These are phyloP conservation scores for Apiotrichum sp. DNA, from an alignment of 1,284 basidiomycete species.

Conservation along the genomic window DNA sequence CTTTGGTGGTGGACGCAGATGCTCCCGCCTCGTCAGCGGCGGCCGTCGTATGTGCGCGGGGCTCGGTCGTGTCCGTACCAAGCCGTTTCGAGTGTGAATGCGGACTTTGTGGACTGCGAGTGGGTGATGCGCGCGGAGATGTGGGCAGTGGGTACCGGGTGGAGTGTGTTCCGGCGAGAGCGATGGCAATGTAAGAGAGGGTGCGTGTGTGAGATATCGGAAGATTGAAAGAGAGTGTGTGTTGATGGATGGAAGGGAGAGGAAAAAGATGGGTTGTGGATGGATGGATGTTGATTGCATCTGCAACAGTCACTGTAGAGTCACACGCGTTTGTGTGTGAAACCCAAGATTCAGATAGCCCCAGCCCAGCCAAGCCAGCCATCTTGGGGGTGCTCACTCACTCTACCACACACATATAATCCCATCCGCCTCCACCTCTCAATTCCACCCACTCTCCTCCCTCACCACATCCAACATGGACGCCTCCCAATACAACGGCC, in stretches of 20 bases:
- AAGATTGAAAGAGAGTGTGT: not conserved
- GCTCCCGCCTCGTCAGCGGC: conserved; percentile 6
- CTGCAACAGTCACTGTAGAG: too few relatives aligned
- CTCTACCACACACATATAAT: too few relatives aligned
- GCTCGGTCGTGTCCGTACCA: conserved; percentile 1
- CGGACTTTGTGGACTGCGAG: not conserved
- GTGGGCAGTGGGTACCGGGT: too few relatives aligned
- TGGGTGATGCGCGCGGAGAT: not conserved
- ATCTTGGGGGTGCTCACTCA: too few relatives aligned
- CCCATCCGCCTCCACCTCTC: not conserved
- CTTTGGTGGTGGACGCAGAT: not conserved
- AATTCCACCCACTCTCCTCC: not conserved
- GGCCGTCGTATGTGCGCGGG: not conserved
- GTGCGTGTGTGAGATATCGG: not conserved
- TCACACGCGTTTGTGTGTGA: too few relatives aligned
- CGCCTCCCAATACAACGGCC: conserved; percentile 20
- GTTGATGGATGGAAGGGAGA: not conserved
- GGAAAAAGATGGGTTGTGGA: not conserved
- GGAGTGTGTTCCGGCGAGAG: too few relatives aligned
- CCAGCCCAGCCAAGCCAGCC: too few relatives aligned
- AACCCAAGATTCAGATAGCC: too few relatives aligned
- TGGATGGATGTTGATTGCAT: too few relatives aligned
- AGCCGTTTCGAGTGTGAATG: not conserved
- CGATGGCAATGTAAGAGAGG: too few relatives aligned
- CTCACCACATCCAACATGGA: conserved; percentile 3